Conservation (phyloP, 495 filamentous ascomycete genomes). For the Choiromyces venosus region DNA sequence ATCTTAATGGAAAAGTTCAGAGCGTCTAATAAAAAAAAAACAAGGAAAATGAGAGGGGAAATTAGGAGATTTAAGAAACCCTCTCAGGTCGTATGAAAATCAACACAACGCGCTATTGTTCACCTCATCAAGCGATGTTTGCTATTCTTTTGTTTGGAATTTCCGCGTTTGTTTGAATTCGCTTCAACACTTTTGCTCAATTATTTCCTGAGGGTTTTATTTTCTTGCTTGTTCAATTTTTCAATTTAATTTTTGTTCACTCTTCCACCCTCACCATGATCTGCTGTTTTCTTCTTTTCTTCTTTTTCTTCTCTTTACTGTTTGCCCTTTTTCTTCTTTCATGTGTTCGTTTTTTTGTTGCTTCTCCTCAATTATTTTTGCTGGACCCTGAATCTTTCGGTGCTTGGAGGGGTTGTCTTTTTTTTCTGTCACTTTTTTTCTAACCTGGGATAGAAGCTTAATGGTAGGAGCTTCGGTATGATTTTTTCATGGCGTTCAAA, state of each 20-base stretch:
- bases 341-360: too few relatives aligned
- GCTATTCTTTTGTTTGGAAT: not conserved
- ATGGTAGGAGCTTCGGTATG: not conserved
- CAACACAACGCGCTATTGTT: not conserved
- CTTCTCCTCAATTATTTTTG: not conserved
- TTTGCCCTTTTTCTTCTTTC: not conserved
- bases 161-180: not conserved
- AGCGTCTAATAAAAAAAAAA: not conserved
- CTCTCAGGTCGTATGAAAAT: not conserved
- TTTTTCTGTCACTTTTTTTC: not conserved
- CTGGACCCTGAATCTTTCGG: not conserved
- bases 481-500: not conserved
- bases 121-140: not conserved
- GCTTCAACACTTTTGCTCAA: not conserved
- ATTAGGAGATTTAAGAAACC: not conserved
- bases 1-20: not conserved
- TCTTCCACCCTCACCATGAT: not conserved
- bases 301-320: not conserved
- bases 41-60: not conserved
- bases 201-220: not conserved
- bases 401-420: not conserved
- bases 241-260: not conserved
- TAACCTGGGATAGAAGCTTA: not conserved
- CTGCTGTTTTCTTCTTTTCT: too few relatives aligned
- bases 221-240: not conserved